Conservation (phyloP, 2,329 filamentous ascomycete genomes). For the Dactylellina parvicollis region DNA sequence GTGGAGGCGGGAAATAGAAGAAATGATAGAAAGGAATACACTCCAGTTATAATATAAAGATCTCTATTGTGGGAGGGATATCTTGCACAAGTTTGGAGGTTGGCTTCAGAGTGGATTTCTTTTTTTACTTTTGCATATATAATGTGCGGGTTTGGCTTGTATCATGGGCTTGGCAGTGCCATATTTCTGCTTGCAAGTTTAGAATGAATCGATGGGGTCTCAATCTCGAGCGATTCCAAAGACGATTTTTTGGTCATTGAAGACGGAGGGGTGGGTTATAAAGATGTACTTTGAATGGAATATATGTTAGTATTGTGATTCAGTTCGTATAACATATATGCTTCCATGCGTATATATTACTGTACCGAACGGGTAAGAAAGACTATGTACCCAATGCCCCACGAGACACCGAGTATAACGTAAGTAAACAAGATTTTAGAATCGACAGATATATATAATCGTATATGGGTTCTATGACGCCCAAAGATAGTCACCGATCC, state of each 20-base stretch:
- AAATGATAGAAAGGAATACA: slow-evolving; percentile 57
- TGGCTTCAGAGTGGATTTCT: too few relatives aligned
- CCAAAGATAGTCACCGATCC: too few relatives aligned
- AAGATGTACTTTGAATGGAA: slow-evolving; percentile 59
- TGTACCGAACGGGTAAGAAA: too few relatives aligned
- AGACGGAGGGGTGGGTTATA: slow-evolving; percentile 59
- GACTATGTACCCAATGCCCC: slow-evolving; percentile 60
- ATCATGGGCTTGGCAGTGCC: slow-evolving; percentile 59
- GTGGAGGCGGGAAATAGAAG: slow-evolving; percentile 27
- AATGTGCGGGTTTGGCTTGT: too few relatives aligned
- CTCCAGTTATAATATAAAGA: slow-evolving; percentile 63
- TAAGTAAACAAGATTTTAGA: slow-evolving; percentile 58
- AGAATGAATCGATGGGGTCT: slow-evolving; percentile 55
- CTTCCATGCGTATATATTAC: too few relatives aligned
- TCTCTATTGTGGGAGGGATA: slow-evolving; percentile 61
- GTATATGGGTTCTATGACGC: too few relatives aligned
- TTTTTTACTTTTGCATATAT: too few relatives aligned
- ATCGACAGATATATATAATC: too few relatives aligned
- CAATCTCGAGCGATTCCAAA: slow-evolving; percentile 61
- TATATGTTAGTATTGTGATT: too few relatives aligned
- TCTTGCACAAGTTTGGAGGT: slow-evolving; percentile 56
- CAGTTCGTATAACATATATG: too few relatives aligned
- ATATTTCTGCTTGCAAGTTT: slow-evolving; percentile 57
- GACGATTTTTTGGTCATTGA: slow-evolving; percentile 59
- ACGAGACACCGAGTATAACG: slow-evolving; percentile 60